A percentile compares a stretch with the other conserved stretches of the same genome.
Conservation (phyloP, 2,329 filamentous ascomycete genomes). For the Arthrobotrys iridis region DNA sequence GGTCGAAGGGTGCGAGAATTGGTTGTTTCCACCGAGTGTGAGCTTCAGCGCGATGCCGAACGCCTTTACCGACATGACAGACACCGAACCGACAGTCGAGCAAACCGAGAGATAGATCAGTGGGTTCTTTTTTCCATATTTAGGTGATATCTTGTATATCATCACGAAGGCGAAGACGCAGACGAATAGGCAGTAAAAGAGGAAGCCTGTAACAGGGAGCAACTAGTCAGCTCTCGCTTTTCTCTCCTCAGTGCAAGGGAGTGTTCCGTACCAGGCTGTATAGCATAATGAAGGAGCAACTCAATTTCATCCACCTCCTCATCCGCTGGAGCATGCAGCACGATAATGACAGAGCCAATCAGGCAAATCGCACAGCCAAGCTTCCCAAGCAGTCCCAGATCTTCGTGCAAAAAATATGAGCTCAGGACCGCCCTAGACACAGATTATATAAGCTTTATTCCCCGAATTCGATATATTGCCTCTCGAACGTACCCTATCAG, state of each 20-base stretch:
- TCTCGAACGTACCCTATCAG: slow-evolving; percentile 75
- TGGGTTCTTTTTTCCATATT: slow-evolving; percentile 93
- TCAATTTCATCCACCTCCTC: slow-evolving; percentile 91
- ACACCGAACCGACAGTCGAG: slow-evolving; percentile 94
- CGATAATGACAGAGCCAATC: slow-evolving; percentile 95
- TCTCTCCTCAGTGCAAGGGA: slow-evolving; percentile 57
- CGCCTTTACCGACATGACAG: slow-evolving; percentile 98
- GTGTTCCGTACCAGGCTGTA: slow-evolving; percentile 78
- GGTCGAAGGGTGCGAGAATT: slow-evolving; percentile 92
- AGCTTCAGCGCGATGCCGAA: slow-evolving; percentile 98
- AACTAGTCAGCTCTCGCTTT: slow-evolving; percentile 55
- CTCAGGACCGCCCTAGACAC: slow-evolving; percentile 79
- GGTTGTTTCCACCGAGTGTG: slow-evolving; percentile 90
- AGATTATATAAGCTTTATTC: slow-evolving; percentile 46
- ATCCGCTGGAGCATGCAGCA: slow-evolving; percentile 94
- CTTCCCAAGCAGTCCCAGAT: slow-evolving; percentile 88
- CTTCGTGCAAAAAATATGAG: slow-evolving; percentile 91
- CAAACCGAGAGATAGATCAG: slow-evolving; percentile 97
- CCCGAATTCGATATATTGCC: background rate
- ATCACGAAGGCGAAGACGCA: slow-evolving; percentile 86
- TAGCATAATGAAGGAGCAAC: slow-evolving; percentile 87
- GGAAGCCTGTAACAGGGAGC: slow-evolving; percentile 73
- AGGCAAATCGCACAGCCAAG: slow-evolving; percentile 95
- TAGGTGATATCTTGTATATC: slow-evolving; percentile 93
- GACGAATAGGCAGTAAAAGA: slow-evolving; percentile 84